Evolutionary conservation across 257 asterid genomes (phyloP).

Genomic region (Rauvolfia tetraphylla): DNA sequence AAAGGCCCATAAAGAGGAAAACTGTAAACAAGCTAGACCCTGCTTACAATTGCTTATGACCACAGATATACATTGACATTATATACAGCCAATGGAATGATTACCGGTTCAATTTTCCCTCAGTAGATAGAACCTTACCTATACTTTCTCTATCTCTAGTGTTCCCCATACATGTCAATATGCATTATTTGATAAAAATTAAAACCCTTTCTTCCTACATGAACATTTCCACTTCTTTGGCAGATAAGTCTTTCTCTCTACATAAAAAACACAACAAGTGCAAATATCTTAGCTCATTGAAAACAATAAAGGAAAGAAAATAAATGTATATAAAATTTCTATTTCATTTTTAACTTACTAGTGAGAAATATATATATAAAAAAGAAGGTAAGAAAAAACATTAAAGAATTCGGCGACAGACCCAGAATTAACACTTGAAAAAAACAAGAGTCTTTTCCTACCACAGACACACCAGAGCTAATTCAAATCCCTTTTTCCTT

Average conservation of each 20-base stretch:
- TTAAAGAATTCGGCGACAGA: background rate
- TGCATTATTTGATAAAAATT: background rate
- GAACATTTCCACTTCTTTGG: background rate
- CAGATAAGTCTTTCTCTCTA: background rate
- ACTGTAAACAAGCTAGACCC: slow-evolving; percentile 6
- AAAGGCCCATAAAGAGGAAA: slow-evolving; percentile 17
- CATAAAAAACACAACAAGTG: background rate
- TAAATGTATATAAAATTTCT: no score
- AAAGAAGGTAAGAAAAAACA: background rate
- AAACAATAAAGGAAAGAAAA: background rate
- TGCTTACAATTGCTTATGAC: slow-evolving; percentile 1
- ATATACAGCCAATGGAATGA: background rate
- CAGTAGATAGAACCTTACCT: background rate
- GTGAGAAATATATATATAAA: background rate
- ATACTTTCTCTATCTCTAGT: background rate
- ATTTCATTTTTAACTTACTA: background rate
- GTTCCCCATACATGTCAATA: background rate
- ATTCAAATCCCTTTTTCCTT: background rate
- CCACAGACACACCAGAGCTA: background rate
- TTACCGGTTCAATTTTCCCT: background rate
- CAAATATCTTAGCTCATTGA: background rate
- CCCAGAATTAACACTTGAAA: background rate
- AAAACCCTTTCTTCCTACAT: background rate
- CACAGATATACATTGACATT: background rate
- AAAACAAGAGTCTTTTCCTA: background rate